phyloP scores from a whole-genome alignment of 2,329 filamentous ascomycete genomes.

The Neocatenulostroma microsporum region DNA sequence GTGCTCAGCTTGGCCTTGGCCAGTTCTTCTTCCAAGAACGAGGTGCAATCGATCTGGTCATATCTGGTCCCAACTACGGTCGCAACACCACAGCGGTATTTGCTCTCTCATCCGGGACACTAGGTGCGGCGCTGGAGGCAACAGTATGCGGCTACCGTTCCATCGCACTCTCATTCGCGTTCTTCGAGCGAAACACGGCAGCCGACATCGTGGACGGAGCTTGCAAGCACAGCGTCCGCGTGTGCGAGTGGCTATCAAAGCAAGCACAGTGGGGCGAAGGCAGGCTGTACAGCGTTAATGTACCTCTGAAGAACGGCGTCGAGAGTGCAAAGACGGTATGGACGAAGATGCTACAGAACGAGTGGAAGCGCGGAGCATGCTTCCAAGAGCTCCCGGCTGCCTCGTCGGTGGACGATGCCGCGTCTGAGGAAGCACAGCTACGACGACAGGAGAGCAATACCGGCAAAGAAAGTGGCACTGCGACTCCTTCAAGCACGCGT shows the following conservation, averaged over 20 bases:
- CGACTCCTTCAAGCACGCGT: conserved; percentile 32
- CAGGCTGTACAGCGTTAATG: conserved; percentile 76
- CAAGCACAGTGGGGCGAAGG: conserved; percentile 61
- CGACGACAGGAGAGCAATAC: conserved; percentile 53
- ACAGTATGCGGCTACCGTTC: conserved; percentile 45
- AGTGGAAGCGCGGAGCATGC: conserved; percentile 76
- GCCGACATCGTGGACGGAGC: conserved; percentile 71
- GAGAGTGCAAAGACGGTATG: conserved; percentile 64
- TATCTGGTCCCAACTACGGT: conserved; percentile 45
- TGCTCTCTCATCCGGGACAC: conserved; percentile 41
- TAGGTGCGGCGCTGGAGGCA: conserved; percentile 45
- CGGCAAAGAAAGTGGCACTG: conserved; percentile 24
- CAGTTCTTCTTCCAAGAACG: conserved; percentile 41
- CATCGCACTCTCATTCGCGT: conserved; percentile 84
- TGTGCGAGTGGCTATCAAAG: conserved; percentile 69
- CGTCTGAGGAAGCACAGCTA: conserved; percentile 62
- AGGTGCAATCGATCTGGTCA: conserved; percentile 41
- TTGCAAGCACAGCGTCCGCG: conserved; percentile 61
- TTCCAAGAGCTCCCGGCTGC: conserved; percentile 72
- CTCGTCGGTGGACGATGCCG: conserved; percentile 49
- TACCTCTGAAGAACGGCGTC: conserved; percentile 73
- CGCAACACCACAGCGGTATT: conserved; percentile 46
- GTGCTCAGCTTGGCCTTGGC: conserved; percentile 42
- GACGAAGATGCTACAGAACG: conserved; percentile 82
- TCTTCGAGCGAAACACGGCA: conserved; percentile 79